phyloP scores from a whole-genome alignment of 805 yeast species.

The Millerozyma acaciae region DNA sequence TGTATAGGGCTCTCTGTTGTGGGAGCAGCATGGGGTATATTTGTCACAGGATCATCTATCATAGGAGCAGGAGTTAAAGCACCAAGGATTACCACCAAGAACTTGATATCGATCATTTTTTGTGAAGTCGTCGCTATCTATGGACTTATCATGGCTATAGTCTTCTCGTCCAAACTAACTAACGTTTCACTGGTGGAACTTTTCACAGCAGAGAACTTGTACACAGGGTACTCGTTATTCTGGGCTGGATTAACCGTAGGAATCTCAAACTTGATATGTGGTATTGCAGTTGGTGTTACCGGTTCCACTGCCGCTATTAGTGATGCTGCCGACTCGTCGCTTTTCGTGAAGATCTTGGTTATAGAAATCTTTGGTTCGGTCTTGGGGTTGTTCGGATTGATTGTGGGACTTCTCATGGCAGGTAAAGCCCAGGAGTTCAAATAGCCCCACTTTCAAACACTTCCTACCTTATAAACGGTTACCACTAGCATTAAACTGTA shows the following conservation, averaged over 20 bases:
- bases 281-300: slow-evolving; percentile 94
- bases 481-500: neutral
- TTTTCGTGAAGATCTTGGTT: slow-evolving; percentile 93
- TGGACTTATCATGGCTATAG: slow-evolving; percentile 96
- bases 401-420: slow-evolving; percentile 98
- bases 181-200: slow-evolving; percentile 62
- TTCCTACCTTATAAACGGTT: neutral
- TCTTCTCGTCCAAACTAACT: slow-evolving; percentile 82
- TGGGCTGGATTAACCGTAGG: slow-evolving; percentile 99
- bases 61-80: slow-evolving; percentile 98
- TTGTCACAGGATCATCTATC: slow-evolving; percentile 89
- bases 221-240: slow-evolving; percentile 91
- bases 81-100: slow-evolving; percentile 96
- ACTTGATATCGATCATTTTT: slow-evolving; percentile 92
- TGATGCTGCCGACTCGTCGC: slow-evolving; percentile 94
- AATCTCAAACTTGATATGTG: slow-evolving; percentile 87
- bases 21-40: slow-evolving; percentile 99
- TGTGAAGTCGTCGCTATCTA: slow-evolving; percentile 99
- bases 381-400: slow-evolving; percentile 90
- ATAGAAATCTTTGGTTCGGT: slow-evolving; percentile 97
- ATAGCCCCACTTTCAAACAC: too few species aligned
- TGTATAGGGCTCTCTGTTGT: slow-evolving; percentile 94
- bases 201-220: slow-evolving; percentile 77
- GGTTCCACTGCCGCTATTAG: slow-evolving; percentile 98
- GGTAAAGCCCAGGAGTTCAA: slow-evolving; percentile 88